phyloP scores from a whole-genome alignment of 495 filamentous ascomycete genomes.

The Astrothelium subdiscretum region DNA sequence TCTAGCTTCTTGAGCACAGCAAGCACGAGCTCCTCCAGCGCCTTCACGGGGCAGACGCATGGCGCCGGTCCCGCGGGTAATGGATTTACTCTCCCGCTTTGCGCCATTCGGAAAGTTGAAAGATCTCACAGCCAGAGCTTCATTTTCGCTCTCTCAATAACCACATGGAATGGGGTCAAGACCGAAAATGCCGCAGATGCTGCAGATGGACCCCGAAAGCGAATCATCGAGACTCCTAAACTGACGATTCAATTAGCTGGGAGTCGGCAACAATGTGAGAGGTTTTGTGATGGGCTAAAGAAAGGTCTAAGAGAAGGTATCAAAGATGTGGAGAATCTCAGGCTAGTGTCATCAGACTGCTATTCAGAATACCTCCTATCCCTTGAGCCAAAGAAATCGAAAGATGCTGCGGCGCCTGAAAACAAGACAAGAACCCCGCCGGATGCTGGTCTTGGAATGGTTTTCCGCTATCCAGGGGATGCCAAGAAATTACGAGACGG shows the following conservation, averaged over 20 bases:
- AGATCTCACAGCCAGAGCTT: constrained; percentile 80
- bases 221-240: constrained; percentile 49
- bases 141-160: constrained; percentile 86
- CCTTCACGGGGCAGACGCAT: constrained; percentile 79
- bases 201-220: constrained; percentile 39
- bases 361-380: constrained; percentile 87
- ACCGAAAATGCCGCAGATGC: constrained; percentile 38
- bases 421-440: constrained; percentile 40
- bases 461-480: constrained; percentile 93
- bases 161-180: constrained; percentile 80
- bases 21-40: constrained; percentile 58
- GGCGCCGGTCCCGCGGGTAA: constrained; percentile 88
- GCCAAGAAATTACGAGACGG: constrained; percentile 87
- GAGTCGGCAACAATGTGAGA: constrained; percentile 76
- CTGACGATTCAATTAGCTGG: constrained; percentile 85
- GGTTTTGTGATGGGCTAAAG: constrained; percentile 93
- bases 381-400: constrained; percentile 7
- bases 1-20: constrained; percentile 75
- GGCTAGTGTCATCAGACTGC: constrained; percentile 64
- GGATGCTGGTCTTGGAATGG: constrained; percentile 83
- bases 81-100: constrained; percentile 92
- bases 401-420: constrained; percentile 21
- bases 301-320: constrained; percentile 73
- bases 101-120: constrained; percentile 82
- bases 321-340: constrained; percentile 72